A percentile compares a stretch with the other conserved stretches of the same genome.
Conservation (phyloP, 345 rosid species). For the Hibiscus trionum region DNA sequence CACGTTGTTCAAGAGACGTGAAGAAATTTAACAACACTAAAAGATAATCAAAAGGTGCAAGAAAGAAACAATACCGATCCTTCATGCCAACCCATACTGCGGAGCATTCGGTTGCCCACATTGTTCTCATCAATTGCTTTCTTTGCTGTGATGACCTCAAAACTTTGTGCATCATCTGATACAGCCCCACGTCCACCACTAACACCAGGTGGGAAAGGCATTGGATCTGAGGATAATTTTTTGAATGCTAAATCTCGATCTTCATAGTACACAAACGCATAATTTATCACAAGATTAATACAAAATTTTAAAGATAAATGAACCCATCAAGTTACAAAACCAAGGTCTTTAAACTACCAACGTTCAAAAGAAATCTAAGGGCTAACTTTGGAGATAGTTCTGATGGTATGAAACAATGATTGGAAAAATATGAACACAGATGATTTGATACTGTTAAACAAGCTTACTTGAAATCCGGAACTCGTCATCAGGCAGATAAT, state of each 20-base stretch:
- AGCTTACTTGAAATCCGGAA: conserved; percentile 66
- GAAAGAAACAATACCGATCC: conserved; percentile 65
- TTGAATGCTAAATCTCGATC: conserved; percentile 63
- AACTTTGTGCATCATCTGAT: conserved; percentile 39
- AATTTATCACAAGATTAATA: conserved; percentile 39
- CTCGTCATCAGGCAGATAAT: conserved; percentile 37
- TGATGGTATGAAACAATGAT: neutral
- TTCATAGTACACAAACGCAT: conserved; percentile 25
- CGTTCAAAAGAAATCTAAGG: neutral
- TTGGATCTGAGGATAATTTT: conserved; percentile 64
- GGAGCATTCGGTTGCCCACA: conserved; percentile 94
- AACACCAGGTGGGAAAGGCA: conserved; percentile 98
- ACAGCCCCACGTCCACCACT: conserved; percentile 70
- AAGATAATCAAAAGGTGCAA: neutral
- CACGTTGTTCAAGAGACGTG: neutral
- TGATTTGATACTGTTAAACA: conserved; percentile 9
- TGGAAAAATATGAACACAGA: neutral
- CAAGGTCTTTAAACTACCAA: conserved; percentile 12
- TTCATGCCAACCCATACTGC: conserved; percentile 99
- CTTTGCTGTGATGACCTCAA: conserved; percentile 83
- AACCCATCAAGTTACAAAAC: conserved; percentile 13
- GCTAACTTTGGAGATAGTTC: neutral
- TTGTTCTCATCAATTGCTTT: conserved; percentile 84
- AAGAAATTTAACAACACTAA: conserved; percentile 6
- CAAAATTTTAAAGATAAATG: conserved; percentile 13